A percentile compares a stretch with the other conserved stretches of the same genome.
Evolutionary conservation across 495 filamentous ascomycete genomes (phyloP).

Genomic region (Penicillium mononematosum): DNA sequence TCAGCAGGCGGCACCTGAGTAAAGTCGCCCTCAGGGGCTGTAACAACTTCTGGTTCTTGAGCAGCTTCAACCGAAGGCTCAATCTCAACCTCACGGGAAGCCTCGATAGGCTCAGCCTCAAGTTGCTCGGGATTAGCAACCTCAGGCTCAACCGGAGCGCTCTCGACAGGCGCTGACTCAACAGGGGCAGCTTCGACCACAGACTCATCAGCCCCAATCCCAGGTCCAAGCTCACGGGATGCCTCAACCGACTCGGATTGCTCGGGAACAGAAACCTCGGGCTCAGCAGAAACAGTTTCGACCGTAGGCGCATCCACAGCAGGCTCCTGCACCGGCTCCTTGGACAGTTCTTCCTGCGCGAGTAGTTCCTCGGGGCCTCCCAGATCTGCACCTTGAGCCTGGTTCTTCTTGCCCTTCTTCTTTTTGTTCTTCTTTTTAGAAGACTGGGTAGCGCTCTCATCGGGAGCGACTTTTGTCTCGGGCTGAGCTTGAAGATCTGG

Average conservation of each 20-base stretch:
- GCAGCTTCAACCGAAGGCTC: constrained; percentile 2
- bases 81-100: background rate
- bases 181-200: background rate
- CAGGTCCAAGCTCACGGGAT: constrained; percentile 8
- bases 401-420: constrained; percentile 38
- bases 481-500: constrained; percentile 9
- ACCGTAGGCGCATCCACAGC: background rate
- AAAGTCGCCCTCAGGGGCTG: constrained; percentile 10
- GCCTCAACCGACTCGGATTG: constrained; percentile 5
- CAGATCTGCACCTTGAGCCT: constrained; percentile 22
- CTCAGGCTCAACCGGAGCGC: background rate
- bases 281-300: constrained; percentile 8
- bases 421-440: constrained; percentile 44
- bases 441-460: constrained; percentile 18
- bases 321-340: constrained; percentile 5
- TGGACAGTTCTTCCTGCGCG: background rate
- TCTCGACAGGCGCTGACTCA: constrained; percentile 1
- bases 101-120: constrained; percentile 4
- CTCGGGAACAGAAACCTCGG: background rate
- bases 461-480: constrained; percentile 16
- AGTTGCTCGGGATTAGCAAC: background rate
- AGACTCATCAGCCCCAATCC: constrained; percentile 1
- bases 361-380: background rate
- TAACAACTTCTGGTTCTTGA: background rate
- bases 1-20: constrained; percentile 10